A percentile compares a stretch with the other conserved stretches of the same genome.
Evolutionary conservation across 306 rosid genomes (phyloP).

Genomic region (Erythrophleum fordii): DNA sequence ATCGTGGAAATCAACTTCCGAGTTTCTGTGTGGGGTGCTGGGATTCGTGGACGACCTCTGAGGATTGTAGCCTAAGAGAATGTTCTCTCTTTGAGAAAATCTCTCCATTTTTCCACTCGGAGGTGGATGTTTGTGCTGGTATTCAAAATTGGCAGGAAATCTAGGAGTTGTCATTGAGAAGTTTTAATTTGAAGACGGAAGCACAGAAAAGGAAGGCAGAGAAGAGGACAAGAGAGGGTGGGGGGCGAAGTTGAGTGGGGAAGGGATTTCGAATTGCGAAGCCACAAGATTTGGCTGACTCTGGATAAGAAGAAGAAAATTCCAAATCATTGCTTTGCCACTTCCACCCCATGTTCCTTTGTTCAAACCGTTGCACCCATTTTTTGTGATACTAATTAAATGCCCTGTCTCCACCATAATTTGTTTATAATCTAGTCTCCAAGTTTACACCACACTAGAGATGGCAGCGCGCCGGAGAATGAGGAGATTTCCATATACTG

Average conservation of each 20-base stretch:
- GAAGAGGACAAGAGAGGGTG: neutral
- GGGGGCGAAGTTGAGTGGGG: neutral
- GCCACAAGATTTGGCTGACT: neutral
- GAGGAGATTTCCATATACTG: too few relatives aligned
- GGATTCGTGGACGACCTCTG: slow-evolving; percentile 47
- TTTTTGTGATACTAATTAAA: neutral
- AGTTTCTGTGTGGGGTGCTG: slow-evolving; percentile 43
- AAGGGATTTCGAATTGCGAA: slow-evolving; percentile 3
- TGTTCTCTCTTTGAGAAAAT: slow-evolving; percentile 55
- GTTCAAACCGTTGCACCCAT: neutral
- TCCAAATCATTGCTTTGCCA: neutral
- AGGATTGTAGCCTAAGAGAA: slow-evolving; percentile 55
- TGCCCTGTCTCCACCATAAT: neutral
- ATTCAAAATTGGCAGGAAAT: neutral
- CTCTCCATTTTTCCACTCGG: slow-evolving; percentile 54
- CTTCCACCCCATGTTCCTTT: neutral
- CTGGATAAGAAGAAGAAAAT: slow-evolving; percentile 4
- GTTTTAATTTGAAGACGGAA: neutral
- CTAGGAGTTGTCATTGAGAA: neutral
- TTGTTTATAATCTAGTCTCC: neutral
- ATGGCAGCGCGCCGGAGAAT: too few relatives aligned
- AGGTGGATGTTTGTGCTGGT: neutral
- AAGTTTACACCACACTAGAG: neutral
- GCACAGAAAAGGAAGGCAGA: neutral
- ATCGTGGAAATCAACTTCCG: slow-evolving; percentile 79